Evolutionary conservation across 805 yeast genomes (phyloP).

Genomic region (Spencermartinsiella europaea): DNA sequence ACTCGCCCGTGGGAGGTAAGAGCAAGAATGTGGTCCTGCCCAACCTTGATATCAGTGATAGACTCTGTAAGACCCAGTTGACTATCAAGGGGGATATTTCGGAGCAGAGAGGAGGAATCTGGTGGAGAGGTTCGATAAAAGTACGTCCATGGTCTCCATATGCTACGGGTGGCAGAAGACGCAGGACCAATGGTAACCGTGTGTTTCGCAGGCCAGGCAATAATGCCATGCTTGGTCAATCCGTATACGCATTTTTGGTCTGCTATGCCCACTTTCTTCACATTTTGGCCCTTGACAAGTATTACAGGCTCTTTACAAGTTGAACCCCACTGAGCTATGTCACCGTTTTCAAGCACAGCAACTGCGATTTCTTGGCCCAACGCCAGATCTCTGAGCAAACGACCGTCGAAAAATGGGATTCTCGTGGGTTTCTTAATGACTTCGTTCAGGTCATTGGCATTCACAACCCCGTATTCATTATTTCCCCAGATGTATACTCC

Average conservation of each 20-base stretch:
- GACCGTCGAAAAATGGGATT: conserved; percentile 57
- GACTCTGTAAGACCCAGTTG: conserved; percentile 42
- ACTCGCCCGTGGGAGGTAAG: conserved; percentile 57
- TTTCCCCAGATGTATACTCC: conserved; percentile 66
- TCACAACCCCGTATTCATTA: conserved; percentile 38
- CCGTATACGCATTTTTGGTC: conserved; percentile 39
- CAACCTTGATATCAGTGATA: conserved; percentile 50
- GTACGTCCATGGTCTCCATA: conserved; percentile 16
- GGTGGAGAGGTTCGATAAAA: conserved; percentile 18
- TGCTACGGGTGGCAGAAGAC: neutral
- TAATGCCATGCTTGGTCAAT: conserved; percentile 36
- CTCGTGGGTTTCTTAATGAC: conserved; percentile 53
- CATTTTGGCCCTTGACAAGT: conserved; percentile 44
- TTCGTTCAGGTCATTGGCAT: conserved; percentile 24
- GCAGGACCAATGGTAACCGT: neutral
- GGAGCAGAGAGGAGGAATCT: conserved; percentile 2
- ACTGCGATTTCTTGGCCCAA: conserved; percentile 42
- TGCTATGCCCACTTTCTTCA: conserved; percentile 45
- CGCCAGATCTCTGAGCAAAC: conserved; percentile 51
- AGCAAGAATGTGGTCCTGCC: conserved; percentile 64
- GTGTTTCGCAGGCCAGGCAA: conserved; percentile 11
- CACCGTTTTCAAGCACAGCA: conserved; percentile 65
- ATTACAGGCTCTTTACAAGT: conserved; percentile 33
- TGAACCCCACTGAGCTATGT: conserved; percentile 67
- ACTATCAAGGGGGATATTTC: conserved; percentile 8